phyloP scores from a whole-genome alignment of 495 filamentous ascomycete genomes.

The Xylaria curta region DNA sequence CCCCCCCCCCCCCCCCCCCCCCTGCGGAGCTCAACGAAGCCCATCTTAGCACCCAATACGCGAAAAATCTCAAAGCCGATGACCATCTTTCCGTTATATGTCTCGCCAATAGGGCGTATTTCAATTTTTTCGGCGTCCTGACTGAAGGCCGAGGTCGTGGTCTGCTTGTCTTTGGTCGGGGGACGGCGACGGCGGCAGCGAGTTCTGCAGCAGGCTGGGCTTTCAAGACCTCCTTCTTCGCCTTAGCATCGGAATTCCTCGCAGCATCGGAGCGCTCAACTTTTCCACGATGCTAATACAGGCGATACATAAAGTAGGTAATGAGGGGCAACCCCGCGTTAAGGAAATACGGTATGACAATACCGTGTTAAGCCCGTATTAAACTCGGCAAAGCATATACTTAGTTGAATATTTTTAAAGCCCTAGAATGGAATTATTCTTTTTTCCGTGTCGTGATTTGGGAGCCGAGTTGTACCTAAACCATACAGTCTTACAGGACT shows the following conservation, averaged over 20 bases:
- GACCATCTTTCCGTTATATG: not conserved
- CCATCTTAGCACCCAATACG: not conserved
- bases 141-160: not conserved
- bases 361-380: too few relatives aligned
- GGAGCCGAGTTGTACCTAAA: too few relatives aligned
- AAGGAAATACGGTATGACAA: too few relatives aligned
- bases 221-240: not conserved
- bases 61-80: not conserved
- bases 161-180: not conserved
- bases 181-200: not conserved
- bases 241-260: not conserved
- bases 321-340: not conserved
- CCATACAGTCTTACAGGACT: too few relatives aligned
- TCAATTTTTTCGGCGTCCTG: not conserved
- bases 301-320: not conserved
- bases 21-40: slow-evolving; percentile 1
- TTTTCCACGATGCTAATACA: not conserved
- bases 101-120: not conserved
- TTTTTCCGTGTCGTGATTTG: too few relatives aligned
- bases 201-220: not conserved
- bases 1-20: too few relatives aligned
- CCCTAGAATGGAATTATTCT: too few relatives aligned
- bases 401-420: too few relatives aligned
- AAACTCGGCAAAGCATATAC: too few relatives aligned
- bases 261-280: not conserved